These are phyloP conservation scores for Ophiostoma ips DNA, from an alignment of 2,329 filamentous ascomycete genomes.

Conservation along the genomic window DNA sequence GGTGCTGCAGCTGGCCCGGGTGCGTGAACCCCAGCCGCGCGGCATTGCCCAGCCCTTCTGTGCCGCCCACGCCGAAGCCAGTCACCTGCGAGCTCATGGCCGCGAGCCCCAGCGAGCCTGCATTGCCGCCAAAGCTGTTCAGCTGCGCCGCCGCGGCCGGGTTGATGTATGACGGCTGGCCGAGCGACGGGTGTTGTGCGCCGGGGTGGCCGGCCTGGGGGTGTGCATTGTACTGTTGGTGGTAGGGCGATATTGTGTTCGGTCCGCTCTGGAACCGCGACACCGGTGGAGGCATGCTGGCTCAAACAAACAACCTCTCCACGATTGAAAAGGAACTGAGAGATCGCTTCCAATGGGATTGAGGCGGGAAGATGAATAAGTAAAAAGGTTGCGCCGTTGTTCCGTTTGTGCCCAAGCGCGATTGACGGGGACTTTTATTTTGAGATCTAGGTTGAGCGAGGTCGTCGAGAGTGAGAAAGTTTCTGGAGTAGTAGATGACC, in stretches of 20 bases:
- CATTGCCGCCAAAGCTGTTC: slow-evolving; percentile 51
- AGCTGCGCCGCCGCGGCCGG: slow-evolving; percentile 33
- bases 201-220: slow-evolving; percentile 31
- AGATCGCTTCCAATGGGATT: too few relatives aligned
- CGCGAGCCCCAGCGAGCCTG: slow-evolving; percentile 27
- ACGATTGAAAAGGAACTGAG: not conserved
- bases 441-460: too few relatives aligned
- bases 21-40: slow-evolving; percentile 79
- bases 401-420: too few relatives aligned
- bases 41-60: slow-evolving; percentile 70
- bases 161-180: slow-evolving; percentile 58
- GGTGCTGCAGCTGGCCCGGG: slow-evolving; percentile 43
- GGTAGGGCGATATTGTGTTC: slow-evolving; percentile 30
- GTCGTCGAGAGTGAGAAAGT: too few relatives aligned
- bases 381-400: too few relatives aligned
- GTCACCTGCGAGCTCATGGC: slow-evolving; percentile 33
- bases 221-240: slow-evolving; percentile 40
- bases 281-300: slow-evolving; percentile 25
- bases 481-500: too few relatives aligned
- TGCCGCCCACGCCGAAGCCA: slow-evolving; percentile 43
- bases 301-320: not conserved
- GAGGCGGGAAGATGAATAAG: too few relatives aligned
- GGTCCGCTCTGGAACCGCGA: slow-evolving; percentile 34
- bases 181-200: slow-evolving; percentile 38
- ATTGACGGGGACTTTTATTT: too few relatives aligned